phyloP scores from a whole-genome alignment of 495 filamentous ascomycete genomes.

The Xylona heveae region DNA sequence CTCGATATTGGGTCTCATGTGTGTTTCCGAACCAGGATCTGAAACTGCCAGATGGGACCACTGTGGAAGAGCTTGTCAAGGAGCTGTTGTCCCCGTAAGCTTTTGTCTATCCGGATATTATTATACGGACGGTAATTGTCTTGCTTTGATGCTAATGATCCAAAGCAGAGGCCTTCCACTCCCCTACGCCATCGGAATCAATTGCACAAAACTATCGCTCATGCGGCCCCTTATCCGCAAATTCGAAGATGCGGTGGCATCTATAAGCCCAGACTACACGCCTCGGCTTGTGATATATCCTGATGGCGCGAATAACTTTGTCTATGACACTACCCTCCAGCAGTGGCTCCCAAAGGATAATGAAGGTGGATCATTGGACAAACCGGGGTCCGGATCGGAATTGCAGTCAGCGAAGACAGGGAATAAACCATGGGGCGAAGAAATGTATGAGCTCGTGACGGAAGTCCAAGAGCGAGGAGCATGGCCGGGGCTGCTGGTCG shows the following conservation, averaged over 20 bases:
- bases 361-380: constrained; percentile 5
- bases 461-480: constrained; percentile 8
- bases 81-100: not conserved
- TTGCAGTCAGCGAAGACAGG: constrained; percentile 1
- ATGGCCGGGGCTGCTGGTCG: constrained; percentile 31
- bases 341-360: constrained; percentile 22
- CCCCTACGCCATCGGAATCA: constrained; percentile 43
- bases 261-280: constrained; percentile 17
- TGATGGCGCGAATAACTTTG: constrained; percentile 43
- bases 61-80: constrained; percentile 21
- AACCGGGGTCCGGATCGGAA: constrained; percentile 10
- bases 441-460: constrained; percentile 16
- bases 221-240: constrained; percentile 22
- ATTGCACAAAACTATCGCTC: constrained; percentile 39
- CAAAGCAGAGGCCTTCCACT: constrained; percentile 6
- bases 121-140: constrained; percentile 18
- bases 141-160: constrained; percentile 4
- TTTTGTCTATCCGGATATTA: constrained; percentile 9
- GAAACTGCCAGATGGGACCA: constrained; percentile 23
- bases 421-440: constrained; percentile 27
- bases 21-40: constrained; percentile 30
- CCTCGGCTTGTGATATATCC: constrained; percentile 43
- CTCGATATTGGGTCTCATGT: constrained; percentile 36
- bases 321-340: constrained; percentile 39
- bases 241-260: constrained; percentile 22